Base-by-base conservation (phyloP, 2,329 filamentous ascomycete genomes). In the Magnaporthiopsis rhizophila region DNA sequence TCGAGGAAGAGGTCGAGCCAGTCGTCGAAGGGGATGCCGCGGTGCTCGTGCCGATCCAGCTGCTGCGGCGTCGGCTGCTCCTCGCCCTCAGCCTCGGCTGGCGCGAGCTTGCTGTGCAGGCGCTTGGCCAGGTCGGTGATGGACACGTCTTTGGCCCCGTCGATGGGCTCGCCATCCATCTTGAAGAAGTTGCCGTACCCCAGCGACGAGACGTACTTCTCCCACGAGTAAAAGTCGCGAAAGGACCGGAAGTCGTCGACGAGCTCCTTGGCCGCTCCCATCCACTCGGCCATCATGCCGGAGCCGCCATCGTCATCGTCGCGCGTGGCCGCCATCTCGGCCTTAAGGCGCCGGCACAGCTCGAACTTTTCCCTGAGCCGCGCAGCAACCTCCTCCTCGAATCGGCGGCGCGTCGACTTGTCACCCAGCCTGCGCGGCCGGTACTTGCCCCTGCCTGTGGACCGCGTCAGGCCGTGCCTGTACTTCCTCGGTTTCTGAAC, bases 1-100 rank as follows among this genome's bases (percentile, higher is more conserved):
- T 95, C 90, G 50, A 96, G 83, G 72, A 99, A 97, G 0, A 97
- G 82, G 69, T 96, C 90, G 3, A 97, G 83, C 95, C 95, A 99
- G 60, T 87, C 83, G 65, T 88, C 81, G 72, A 98, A 97, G 0
- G 87, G 80, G 60, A 98, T 90, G 9, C 89, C 90, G 68, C 91
- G 88, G 63, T 80, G 79, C 26, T 79, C 76, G 59, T 76, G 72
- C 13, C 69, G 69, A 9, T 64, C 62, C 18, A 70, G 59, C 13
- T 59, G 65, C 59, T 26, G 67, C 65, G 18, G 69, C 8, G 68
- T 69, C 58, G 72, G 69, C 61, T 69, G 72, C 18, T 69, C 72
- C 30, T 74, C 70, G 26, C 70, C 69, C 13, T 74, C 70, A 1
- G 70, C 65, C 13, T 74, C 75, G 38, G 71, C 68, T 15, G 75